Base-by-base conservation (phyloP, 768 basidiomycete genomes). In the Tulasnella sp. region DNA sequence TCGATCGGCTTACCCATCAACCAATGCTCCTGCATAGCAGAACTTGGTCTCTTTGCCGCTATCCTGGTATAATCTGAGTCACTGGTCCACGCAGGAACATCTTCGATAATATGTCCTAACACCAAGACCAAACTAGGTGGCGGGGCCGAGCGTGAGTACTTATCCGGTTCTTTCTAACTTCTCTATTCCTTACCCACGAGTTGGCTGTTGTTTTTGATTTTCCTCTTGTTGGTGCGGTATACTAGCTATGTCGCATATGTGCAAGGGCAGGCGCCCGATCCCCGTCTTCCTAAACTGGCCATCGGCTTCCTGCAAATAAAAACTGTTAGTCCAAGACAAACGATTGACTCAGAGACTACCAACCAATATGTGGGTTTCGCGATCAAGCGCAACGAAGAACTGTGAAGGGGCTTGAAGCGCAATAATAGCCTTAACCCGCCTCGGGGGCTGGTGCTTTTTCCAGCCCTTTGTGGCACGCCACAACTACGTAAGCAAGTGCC, bases 361-460 rank as follows among this genome's bases (percentile, higher is more conserved):
- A 39, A 80, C 79, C 3, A 80, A 16, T n/a, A 73, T 67, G n/a
- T 42, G 23, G 16, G 92, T 89, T 80, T 86, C 85, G 77, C 86
- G 88, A 26, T 88, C 89, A 82, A 93, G 91, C 20, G 93, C 90
- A 15, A 90, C 91, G 78, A 92, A 83, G 86, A 93, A 92, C 7
- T 88, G 86, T 84, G 90, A 86, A 57, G 90, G 89, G 75, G 85
- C 86, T 20, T 91, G 90, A 79, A 89, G 87, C 92, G 92, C 93
- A 11, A 88, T 86, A 44, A 93, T 86, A 0, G 90, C 87, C 29
- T 13, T 13, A 32, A 67, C 13, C 26, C 6, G 26, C 20, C 20
- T 57, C 81, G 91, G 90, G 18, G 92, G 87, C 35, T 83, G 82
- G 32, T 85, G 84, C 51, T 85, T 83, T 10, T 91, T 86, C 79